Evolutionary conservation across 2,329 filamentous ascomycete genomes (phyloP), one percentile per base, ranked within the genome.

Genomic region (Fonsecaea nubica): DNA sequence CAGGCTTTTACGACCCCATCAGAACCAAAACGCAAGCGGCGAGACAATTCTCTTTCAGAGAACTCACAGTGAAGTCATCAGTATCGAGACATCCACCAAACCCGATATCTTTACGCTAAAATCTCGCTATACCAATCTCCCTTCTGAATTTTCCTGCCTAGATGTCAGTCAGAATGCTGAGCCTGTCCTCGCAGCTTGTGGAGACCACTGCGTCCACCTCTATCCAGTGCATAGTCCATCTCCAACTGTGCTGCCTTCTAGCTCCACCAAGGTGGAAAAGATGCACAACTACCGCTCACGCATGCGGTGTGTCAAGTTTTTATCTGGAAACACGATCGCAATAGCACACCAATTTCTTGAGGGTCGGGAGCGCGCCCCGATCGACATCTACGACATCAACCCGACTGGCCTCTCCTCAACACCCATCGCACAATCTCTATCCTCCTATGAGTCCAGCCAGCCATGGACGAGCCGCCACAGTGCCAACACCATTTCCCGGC

Each of bases 1-100:
- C 57, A 84, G 85, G 69, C 72, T 89, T 1, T 72, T 90, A 35
- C 77, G 77, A 33, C 77, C 81, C 5, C 74, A 78, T 30, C 79
- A 82, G 62, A 68, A 72, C 56, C 75, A 75, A 48, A 71, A 73
- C 2, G 65, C 72, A 4, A 76, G 77, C 18, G 75, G 72, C 7
- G 80, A 86, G 68, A 76, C 82, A 55, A 72, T 88, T 33, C 80
- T 89, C 3, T 80, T 85, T 55, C 85, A 86, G 5, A 85, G 86
- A 53, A 83, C 86, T 21, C 84, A 84, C 71, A 85, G 86, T 10
- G 80, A 84, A 56, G 54, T 73, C 32, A 36, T 65, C 25, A 61
- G 62, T 40, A 48, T 74, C 21, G 56, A 70, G 38, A 66, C 55
- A 75, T 88, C 52, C 76, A 73, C 52, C 75, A 77, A 78, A 25